Conservation (phyloP, 1,284 basidiomycete species). For the Meira miltonrushii region DNA sequence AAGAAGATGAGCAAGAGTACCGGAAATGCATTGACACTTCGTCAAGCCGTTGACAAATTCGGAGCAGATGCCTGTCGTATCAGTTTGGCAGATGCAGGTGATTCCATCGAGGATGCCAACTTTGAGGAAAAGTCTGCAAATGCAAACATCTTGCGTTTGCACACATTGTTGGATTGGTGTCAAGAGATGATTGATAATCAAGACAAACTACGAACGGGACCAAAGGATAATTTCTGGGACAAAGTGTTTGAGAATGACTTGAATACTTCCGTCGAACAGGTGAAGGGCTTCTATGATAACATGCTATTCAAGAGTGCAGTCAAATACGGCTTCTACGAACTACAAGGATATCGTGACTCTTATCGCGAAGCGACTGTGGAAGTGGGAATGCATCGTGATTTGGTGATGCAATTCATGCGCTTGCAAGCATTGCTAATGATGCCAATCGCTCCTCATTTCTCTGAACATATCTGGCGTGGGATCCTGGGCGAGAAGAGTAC, state of each 20-base stretch:
- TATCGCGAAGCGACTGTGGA: conserved; percentile 83
- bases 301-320: conserved; percentile 92
- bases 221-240: conserved; percentile 59
- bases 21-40: conserved; percentile 57
- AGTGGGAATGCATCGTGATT: conserved; percentile 78
- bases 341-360: conserved; percentile 87
- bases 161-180: conserved; percentile 87
- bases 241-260: conserved; percentile 86
- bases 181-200: conserved; percentile 66
- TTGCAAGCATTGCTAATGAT: conserved; percentile 71
- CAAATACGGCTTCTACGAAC: conserved; percentile 93
- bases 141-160: conserved; percentile 88
- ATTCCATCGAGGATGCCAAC: conserved; percentile 94
- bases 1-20: conserved; percentile 99
- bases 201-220: conserved; percentile 62
- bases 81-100: conserved; percentile 90
- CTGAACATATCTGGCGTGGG: conserved; percentile 79
- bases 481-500: conserved; percentile 70
- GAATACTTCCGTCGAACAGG: conserved; percentile 73
- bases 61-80: conserved; percentile 88
- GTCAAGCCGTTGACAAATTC: conserved; percentile 60
- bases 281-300: conserved; percentile 61
- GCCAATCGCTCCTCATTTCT: conserved; percentile 90
- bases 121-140: conserved; percentile 99
- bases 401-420: conserved; percentile 73